These are phyloP conservation scores for Angomonas ambiguus DNA, from an alignment of 208 protist species.

Conservation along the genomic window DNA sequence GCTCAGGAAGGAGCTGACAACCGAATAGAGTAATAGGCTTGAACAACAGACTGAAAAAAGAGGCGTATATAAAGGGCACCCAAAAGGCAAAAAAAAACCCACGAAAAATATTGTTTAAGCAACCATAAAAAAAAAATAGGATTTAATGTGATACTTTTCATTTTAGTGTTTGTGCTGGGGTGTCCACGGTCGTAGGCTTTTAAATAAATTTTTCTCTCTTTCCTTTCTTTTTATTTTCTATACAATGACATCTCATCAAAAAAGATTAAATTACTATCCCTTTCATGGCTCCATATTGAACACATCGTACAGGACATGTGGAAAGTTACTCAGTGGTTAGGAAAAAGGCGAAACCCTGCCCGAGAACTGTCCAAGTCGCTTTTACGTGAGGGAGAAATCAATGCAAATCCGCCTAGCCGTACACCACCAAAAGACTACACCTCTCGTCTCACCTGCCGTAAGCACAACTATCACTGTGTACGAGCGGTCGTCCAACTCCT, in stretches of 20 bases:
- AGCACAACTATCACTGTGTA: constrained; percentile 19
- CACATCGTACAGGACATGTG: background rate
- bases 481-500: constrained; percentile 24
- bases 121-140: background rate
- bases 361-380: background rate
- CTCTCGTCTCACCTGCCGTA: background rate
- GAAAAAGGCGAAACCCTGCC: background rate
- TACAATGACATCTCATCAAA: no score
- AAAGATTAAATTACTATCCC: background rate
- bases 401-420: background rate
- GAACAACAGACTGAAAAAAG: background rate
- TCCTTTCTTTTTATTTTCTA: constrained; percentile 9
- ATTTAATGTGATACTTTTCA: background rate
- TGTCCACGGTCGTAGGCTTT: background rate
- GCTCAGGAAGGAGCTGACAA: constrained; percentile 14
- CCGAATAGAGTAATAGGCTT: background rate
- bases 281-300: background rate
- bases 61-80: background rate
- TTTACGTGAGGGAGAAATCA: background rate
- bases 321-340: background rate
- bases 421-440: background rate
- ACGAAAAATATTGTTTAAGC: background rate
- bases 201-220: constrained; percentile 4
- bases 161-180: background rate
- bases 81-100: background rate